These are phyloP conservation scores for Pichia thaimueangensis DNA, from an alignment of 805 yeast genomes.

Conservation along the genomic window DNA sequence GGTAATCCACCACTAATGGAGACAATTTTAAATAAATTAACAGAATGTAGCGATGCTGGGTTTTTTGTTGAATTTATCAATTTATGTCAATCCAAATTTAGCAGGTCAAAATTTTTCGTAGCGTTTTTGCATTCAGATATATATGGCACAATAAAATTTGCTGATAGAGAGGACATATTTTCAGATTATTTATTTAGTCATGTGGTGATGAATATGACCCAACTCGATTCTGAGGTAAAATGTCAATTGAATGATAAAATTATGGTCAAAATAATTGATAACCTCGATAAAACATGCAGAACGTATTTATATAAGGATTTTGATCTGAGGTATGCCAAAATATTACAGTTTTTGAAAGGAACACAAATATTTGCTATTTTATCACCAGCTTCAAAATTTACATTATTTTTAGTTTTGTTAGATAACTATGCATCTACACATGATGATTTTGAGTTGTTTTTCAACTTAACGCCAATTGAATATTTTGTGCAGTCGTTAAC, in stretches of 20 bases:
- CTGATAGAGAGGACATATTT: slow-evolving; percentile 2
- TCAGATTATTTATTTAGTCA: slow-evolving; percentile 9
- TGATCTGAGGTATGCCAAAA: background rate
- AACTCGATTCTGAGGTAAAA: background rate
- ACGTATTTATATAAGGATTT: background rate
- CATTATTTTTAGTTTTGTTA: background rate
- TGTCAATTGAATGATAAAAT: background rate
- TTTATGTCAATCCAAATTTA: slow-evolving; percentile 7
- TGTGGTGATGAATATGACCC: slow-evolving; percentile 3
- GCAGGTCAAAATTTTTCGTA: slow-evolving; percentile 3
- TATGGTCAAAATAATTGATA: background rate
- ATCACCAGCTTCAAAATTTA: background rate
- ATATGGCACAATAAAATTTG: slow-evolving; percentile 1
- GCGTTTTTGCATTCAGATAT: slow-evolving; percentile 8
- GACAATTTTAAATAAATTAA: slow-evolving; percentile 1
- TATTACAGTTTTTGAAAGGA: background rate
- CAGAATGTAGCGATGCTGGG: background rate
- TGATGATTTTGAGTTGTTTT: background rate
- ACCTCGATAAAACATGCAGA: background rate
- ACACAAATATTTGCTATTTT: background rate
- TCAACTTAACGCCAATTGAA: background rate
- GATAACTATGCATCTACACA: background rate
- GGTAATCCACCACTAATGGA: slow-evolving; percentile 1
- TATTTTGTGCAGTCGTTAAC: background rate
- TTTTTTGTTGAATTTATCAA: slow-evolving; percentile 6